A percentile compares a stretch with the other conserved stretches of the same genome.
Conservation (phyloP, 176 grass and related monocot genomes). For the Zizania latifolia region DNA sequence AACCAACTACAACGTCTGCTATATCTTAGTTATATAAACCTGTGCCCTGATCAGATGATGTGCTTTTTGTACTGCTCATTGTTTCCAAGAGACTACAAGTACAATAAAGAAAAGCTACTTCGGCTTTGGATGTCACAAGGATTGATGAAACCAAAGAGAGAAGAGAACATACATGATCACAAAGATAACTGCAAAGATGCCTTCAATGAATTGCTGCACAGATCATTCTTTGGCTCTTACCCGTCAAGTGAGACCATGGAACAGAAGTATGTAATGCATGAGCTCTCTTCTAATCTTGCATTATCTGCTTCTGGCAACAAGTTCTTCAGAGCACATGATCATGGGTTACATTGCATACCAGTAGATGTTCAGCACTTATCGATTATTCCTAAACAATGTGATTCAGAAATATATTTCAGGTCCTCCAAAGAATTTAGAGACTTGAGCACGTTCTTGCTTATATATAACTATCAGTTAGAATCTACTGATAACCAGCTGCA, state of each 20-base stretch:
- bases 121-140: conserved; percentile 40
- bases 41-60: neutral
- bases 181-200: neutral
- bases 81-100: conserved; percentile 35
- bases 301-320: neutral
- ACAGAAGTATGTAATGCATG: conserved; percentile 25
- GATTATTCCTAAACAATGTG: neutral
- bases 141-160: conserved; percentile 3
- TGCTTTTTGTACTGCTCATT: conserved; percentile 36
- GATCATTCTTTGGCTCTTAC: conserved; percentile 25
- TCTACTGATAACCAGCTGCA: neutral
- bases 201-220: conserved; percentile 19
- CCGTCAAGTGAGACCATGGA: neutral
- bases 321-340: conserved; percentile 11
- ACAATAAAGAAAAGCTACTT: conserved; percentile 4
- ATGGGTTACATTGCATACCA: neutral
- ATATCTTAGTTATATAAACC: conserved; percentile 17
- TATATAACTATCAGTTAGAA: neutral
- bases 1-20: neutral
- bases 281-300: conserved; percentile 20
- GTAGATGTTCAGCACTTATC: conserved; percentile 32
- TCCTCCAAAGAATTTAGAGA: neutral
- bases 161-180: neutral
- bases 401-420: neutral
- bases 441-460: conserved; percentile 17